Percentiles rank a stretch among this genome's conserved stretches.
Conservation (phyloP, 345 rosid species). For the Camelina neglecta region DNA sequence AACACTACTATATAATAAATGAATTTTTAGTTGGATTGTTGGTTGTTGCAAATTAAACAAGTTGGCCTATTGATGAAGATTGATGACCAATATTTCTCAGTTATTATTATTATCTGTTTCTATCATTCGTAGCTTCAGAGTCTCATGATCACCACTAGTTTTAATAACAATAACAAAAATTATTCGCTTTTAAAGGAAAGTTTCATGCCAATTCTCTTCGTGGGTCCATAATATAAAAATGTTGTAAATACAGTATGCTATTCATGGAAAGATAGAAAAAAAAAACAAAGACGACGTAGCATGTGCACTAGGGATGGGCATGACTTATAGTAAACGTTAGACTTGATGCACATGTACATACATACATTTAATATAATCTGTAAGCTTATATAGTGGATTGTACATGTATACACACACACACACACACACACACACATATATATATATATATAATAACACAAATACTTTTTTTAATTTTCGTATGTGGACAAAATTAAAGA, state of each 20-base stretch:
- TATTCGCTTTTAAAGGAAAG: not conserved
- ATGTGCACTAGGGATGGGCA: not conserved
- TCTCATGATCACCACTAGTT: conserved; percentile 34
- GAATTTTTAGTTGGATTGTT: conserved; percentile 32
- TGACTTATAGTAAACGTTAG: not conserved
- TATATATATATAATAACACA: not conserved
- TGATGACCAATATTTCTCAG: conserved; percentile 24
- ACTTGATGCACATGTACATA: conserved; percentile 3
- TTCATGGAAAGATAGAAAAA: conserved; percentile 2
- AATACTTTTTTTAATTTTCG: not conserved
- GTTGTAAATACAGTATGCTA: not conserved
- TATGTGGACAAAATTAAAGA: not conserved
- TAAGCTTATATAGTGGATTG: not conserved
- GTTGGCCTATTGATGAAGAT: conserved; percentile 30
- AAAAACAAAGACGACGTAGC: conserved; percentile 3
- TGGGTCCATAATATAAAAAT: conserved; percentile 21
- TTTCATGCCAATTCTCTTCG: conserved; percentile 12
- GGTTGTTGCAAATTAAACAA: conserved; percentile 22
- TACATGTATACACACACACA: not conserved
- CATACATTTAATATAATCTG: not conserved
- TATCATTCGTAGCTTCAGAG: conserved; percentile 26
- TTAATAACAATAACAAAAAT: not conserved
- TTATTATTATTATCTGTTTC: not conserved
- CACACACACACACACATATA: not conserved
- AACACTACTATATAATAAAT: conserved; percentile 4